These are phyloP conservation scores for Tricholoma saponaceum DNA, from an alignment of 768 basidiomycete species.

Conservation along the genomic window DNA sequence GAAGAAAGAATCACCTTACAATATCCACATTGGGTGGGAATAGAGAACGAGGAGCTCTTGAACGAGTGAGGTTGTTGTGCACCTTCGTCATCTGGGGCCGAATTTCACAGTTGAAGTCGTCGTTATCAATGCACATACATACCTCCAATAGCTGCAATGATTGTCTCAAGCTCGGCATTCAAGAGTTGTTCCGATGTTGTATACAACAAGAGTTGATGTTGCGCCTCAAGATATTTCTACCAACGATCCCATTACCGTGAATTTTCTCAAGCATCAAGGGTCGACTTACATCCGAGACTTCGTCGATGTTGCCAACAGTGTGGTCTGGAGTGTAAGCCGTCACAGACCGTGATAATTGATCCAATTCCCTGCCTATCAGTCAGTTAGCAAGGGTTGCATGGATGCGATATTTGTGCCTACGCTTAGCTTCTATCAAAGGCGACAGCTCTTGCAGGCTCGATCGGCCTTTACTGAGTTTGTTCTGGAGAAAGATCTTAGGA, in stretches of 20 bases:
- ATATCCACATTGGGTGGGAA: slow-evolving; percentile 77
- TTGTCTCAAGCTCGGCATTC: slow-evolving; percentile 59
- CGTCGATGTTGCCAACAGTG: slow-evolving; percentile 52
- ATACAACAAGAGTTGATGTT: slow-evolving; percentile 55
- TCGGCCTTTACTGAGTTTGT: slow-evolving; percentile 59
- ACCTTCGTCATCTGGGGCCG: slow-evolving; percentile 64
- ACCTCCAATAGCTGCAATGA: slow-evolving; percentile 63
- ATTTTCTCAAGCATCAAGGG: slow-evolving; percentile 12
- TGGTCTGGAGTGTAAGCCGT: slow-evolving; percentile 44
- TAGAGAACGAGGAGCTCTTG: slow-evolving; percentile 83
- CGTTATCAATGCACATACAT: slow-evolving; percentile 18
- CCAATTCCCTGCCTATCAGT: slow-evolving; percentile 47
- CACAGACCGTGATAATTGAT: slow-evolving; percentile 45
- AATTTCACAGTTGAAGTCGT: slow-evolving; percentile 8
- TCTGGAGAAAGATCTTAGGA: slow-evolving; percentile 79
- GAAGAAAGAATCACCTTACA: slow-evolving; percentile 57
- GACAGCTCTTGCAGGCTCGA: slow-evolving; percentile 59
- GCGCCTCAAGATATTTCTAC: slow-evolving; percentile 61
- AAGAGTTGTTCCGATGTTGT: slow-evolving; percentile 53
- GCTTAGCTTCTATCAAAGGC: slow-evolving; percentile 55
- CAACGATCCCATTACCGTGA: slow-evolving; percentile 14
- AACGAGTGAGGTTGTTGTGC: slow-evolving; percentile 69
- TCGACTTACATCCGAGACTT: slow-evolving; percentile 50
- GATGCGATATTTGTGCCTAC: slow-evolving; percentile 33
- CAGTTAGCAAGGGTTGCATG: slow-evolving; percentile 8